Base-by-base conservation (phyloP, 2,329 filamentous ascomycete species). In the Arthrobotrys sinensis region DNA sequence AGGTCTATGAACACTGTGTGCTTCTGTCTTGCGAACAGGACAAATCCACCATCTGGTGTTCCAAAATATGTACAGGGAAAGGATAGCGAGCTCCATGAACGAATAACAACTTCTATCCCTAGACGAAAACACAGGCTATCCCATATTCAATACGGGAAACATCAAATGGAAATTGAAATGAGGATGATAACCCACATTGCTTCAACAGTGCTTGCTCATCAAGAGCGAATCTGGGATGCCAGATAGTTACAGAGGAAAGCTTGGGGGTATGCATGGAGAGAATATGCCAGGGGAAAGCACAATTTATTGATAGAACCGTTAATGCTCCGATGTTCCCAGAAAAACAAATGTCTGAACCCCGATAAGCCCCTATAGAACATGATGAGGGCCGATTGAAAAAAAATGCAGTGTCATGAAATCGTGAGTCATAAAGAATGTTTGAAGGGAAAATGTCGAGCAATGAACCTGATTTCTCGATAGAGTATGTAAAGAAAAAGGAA, bases 291-390 rank as follows among this genome's bases (percentile, higher is more conserved):
- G 8, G 3, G 19, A 63, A 68, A 43, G 24, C 38, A 68, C 2
- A 55, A 52, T 67, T 48, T 24, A 40, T 65, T 68, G 53, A 67
- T 67, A 28, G 36, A n/a, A n/a, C 63, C 63, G 11, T 12, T 68
- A 40, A 67, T 71, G 67, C 67, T 68, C 75, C 62, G 36, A 55
- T 72, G 52, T 57, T 64, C 53, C 75, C 24, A 66, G n/a, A 67
- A 71, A 71, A 72, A 60, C 28, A 64, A 57, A 45, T 16, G 48
- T 28, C 4, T 67, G 32, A 62, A 36, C 28, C 67, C 62, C 43
- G 16, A 40, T 24, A 40, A 40, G 21, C 38, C 50, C 43, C 24
- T 65, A 10, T 28, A 57, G 12, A 36, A 66, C 24, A 71, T 38
- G 45, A 50, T 38, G 19, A 68, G 12, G 43, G 16, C 19, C 43